Percentiles rank a stretch among this genome's conserved stretches.
These are phyloP conservation scores for Yarrowia sp. DNA, from an alignment of 805 yeast genomes.

Conservation along the genomic window DNA sequence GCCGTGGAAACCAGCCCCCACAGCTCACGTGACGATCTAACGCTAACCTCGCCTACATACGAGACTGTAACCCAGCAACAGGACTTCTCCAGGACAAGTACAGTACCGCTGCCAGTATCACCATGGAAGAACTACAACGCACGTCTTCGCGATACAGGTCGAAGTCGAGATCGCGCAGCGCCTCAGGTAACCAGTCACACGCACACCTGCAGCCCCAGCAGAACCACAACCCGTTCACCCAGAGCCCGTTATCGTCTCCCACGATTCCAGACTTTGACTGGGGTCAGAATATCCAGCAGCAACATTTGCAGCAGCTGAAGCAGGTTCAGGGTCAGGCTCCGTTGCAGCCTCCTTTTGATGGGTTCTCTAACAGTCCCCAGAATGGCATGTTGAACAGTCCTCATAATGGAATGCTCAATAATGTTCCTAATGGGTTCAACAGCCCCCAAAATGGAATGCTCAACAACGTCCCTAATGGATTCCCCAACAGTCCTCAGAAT, in stretches of 20 bases:
- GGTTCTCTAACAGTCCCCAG: background rate
- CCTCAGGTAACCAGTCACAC: background rate
- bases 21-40: conserved; percentile 20
- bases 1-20: conserved; percentile 7
- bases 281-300: conserved; percentile 18
- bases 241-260: conserved; percentile 15
- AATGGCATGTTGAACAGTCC: background rate
- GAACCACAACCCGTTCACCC: conserved; percentile 12
- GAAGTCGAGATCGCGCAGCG: background rate
- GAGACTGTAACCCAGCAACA: conserved; percentile 4
- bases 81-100: no score
- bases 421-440: background rate
- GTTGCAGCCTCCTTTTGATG: conserved; percentile 14
- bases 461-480: background rate
- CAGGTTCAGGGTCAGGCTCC: conserved; percentile 16
- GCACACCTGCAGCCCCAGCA: no score
- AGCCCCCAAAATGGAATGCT: background rate
- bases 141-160: conserved; percentile 27
- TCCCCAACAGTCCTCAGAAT: background rate
- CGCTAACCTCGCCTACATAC: background rate
- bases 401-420: background rate
- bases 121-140: conserved; percentile 20
- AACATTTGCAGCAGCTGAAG: conserved; percentile 24
- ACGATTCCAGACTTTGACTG: conserved; percentile 31
- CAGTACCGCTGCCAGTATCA: background rate